Evolutionary conservation across 1,139 yeast genomes (phyloP), one percentile per base, ranked within the genome.

Genomic region (Suhomyces maxii): DNA sequence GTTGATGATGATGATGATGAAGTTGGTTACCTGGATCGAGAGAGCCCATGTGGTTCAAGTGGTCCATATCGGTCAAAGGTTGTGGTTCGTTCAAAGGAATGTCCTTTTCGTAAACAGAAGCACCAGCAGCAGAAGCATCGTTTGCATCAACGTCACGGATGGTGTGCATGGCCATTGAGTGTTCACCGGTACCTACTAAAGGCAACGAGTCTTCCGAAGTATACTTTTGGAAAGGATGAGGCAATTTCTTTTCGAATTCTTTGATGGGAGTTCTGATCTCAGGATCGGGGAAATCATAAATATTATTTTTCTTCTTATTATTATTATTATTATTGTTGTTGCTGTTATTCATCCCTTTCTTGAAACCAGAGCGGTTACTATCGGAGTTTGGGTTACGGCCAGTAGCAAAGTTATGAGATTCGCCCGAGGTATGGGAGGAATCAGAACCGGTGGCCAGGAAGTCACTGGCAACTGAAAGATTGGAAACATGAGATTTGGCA

Each of bases 351-450:
- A 28, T 9, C 31, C 31, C 31, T 11, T 28, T 28, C 31, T 28
- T 28, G 31, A 9, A 6, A 36, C 25, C n/a, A 26, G 23, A 18
- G 4, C 23, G 23, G 12, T 43, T 26, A 33, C 28, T 4, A 30
- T 28, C 34, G 36, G 32, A 10, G 18, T 39, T 32, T n/a, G 34
- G 35, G 34, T 39, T 32, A 18, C 37, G 39, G 38, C 41, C 39
- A 31, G 39, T 30, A 31, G 39, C 30, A 23, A 44, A 46, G 34
- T 44, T 41, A 35, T 54, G 56, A 34, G 64, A 58, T 23, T 66
- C 71, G 33, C 58, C 51, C 23, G 72, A 68, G 6, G 75, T 67
- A 45, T 63, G 58, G 35, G 71, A 68, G 6, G 74, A 67, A 32
- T 64, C 67, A 26, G 73, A 69, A 26, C 64, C 65, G 23, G 63